Evolutionary conservation across 371 early-diverging fungal genomes (phyloP).

Genomic region (Circinella minor): DNA sequence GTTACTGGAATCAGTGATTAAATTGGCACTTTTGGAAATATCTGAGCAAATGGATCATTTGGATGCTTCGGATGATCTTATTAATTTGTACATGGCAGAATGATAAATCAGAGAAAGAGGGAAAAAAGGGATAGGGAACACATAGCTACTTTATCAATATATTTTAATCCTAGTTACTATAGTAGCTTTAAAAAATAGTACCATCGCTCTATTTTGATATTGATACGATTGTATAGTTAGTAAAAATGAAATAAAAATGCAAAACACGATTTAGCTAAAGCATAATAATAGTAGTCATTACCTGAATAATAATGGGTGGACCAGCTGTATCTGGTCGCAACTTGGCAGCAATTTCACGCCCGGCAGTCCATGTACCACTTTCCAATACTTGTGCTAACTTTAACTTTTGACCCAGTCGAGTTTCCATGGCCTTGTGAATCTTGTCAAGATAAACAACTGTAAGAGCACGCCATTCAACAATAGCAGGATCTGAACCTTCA

Average conservation of each 20-base stretch:
- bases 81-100: constrained; percentile 58
- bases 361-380: constrained; percentile 92
- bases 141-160: background rate
- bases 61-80: constrained; percentile 72
- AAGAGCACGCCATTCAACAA: constrained; percentile 93
- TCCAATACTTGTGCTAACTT: constrained; percentile 88
- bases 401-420: constrained; percentile 56
- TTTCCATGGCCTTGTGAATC: constrained; percentile 63
- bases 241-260: too few relatives aligned
- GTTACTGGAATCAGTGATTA: constrained; percentile 70
- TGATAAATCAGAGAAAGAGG: background rate
- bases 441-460: constrained; percentile 85
- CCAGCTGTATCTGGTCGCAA: constrained; percentile 78
- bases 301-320: constrained; percentile 86
- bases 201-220: constrained; percentile 43
- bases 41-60: constrained; percentile 67
- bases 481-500: constrained; percentile 78
- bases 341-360: constrained; percentile 85
- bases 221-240: too few relatives aligned
- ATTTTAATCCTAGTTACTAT: background rate
- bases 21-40: constrained; percentile 66
- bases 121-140: background rate
- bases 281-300: constrained; percentile 11
- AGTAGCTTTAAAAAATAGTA: constrained; percentile 40
- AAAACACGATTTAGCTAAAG: too few relatives aligned